Evolutionary conservation across 306 rosid species (phyloP), one percentile per base, ranked within the genome.

Genomic region (Fragaria iinumae): DNA sequence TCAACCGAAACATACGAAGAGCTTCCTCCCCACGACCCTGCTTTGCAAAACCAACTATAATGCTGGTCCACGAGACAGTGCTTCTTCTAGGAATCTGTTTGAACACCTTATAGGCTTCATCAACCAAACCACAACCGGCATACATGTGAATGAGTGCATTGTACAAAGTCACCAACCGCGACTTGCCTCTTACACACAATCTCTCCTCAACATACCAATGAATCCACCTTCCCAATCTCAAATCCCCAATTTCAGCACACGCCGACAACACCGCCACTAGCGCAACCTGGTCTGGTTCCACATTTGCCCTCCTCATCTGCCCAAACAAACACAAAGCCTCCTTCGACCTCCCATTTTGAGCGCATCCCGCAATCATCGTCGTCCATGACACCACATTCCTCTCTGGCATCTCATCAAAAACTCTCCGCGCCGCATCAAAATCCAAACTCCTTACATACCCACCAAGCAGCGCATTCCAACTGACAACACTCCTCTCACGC

Each of bases 61-160:
- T 89, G 84, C 88, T 88, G 8, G 89, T 89, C 98, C 97, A 93
- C 62, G 97, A 89, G 12, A 88, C 90, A 8, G 90, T 89, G 76
- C 76, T 89, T 41, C 74, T 82, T 63, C 25, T 38, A 10, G 88
- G 86, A 90, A 91, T 91, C 70, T 67, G 78, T 34, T 62, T 76
- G 79, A 93, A 93, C 70, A 88, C 78, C 71, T 77, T 77, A 71
- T 66, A 71, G 25, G 93, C 97, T 72, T 84, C 90, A 34, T 79
- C 90, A 52, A 81, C 81, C 18, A 84, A 62, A 65, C 93, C 93
- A 77, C 96, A 91, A 66, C 90, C 86, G 6, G 90, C 90, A 71
- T 89, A 89, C 96, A 91, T 93, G 77, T 93, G 96, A n/a, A 93
- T 80, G 67, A 93, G 90, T 13, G 95, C 89, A 79, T 91, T 89